Percentiles rank a stretch among this genome's conserved stretches.
phyloP scores from a whole-genome alignment of 148 eudicot genomes.

The Rhododendron henanense region DNA sequence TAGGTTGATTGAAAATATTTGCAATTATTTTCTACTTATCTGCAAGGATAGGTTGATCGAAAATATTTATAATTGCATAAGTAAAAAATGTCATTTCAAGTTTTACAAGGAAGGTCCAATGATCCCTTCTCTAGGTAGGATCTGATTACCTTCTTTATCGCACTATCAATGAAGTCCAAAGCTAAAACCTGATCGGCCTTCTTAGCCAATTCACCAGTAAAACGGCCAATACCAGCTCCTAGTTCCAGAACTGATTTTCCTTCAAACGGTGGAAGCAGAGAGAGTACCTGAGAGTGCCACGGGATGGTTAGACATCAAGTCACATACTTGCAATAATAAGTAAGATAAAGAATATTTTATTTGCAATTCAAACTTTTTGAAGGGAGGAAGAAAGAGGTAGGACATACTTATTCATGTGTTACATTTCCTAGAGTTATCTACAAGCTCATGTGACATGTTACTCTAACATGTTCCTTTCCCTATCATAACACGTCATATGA shows the following conservation, averaged over 20 bases:
- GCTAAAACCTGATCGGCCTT: constrained; percentile 79
- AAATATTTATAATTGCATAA: too few relatives aligned
- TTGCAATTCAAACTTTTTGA: background rate
- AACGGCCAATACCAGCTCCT: constrained; percentile 99
- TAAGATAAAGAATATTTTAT: background rate
- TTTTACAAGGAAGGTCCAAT: background rate
- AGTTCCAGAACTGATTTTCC: constrained; percentile 88
- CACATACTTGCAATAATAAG: background rate
- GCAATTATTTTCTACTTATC: background rate
- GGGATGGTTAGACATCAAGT: background rate
- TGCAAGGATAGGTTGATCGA: background rate
- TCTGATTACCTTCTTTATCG: constrained; percentile 70
- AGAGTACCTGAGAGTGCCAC: constrained; percentile 48
- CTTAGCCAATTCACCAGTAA: constrained; percentile 86
- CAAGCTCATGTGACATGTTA: background rate
- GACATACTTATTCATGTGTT: background rate
- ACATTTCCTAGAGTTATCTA: background rate
- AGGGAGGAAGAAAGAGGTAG: background rate
- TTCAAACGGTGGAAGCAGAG: constrained; percentile 82
- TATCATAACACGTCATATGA: background rate
- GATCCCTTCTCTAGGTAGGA: background rate
- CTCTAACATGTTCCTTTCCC: background rate
- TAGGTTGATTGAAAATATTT: background rate
- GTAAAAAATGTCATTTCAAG: background rate
- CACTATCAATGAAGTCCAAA: constrained; percentile 87